Evolutionary conservation across 1,284 basidiomycete species (phyloP).

Genomic region (Ceratobasidium sp.): DNA sequence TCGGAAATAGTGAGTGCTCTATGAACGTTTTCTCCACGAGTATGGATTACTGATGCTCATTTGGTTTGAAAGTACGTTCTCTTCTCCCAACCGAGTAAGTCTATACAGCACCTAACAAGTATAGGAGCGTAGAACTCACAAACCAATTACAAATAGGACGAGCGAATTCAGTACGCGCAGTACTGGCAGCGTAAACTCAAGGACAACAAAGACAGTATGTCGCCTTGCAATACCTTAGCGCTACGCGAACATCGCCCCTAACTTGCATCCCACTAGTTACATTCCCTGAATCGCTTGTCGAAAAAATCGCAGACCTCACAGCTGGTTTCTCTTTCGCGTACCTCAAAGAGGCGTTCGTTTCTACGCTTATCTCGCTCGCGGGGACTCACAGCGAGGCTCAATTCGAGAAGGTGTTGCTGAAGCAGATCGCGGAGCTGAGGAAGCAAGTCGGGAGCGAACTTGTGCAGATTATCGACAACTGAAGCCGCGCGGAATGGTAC

Average conservation of each 20-base stretch:
- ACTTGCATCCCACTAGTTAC: slow-evolving; percentile 55
- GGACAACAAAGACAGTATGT: slow-evolving; percentile 57
- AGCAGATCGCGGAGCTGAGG: slow-evolving; percentile 67
- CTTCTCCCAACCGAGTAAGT: slow-evolving; percentile 63
- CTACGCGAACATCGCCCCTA: background rate
- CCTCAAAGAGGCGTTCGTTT: slow-evolving; percentile 82
- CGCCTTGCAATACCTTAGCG: background rate
- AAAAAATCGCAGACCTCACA: slow-evolving; percentile 69
- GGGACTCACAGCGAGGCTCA: slow-evolving; percentile 57
- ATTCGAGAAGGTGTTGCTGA: slow-evolving; percentile 64
- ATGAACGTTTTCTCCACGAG: background rate
- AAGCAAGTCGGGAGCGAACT: slow-evolving; percentile 63
- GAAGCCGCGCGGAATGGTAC: too few species aligned
- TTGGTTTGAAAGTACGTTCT: slow-evolving; percentile 53
- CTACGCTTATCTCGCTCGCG: slow-evolving; percentile 68
- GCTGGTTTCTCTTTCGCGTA: slow-evolving; percentile 81
- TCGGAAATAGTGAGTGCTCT: slow-evolving; percentile 74
- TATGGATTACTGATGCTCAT: background rate
- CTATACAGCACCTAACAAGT: background rate
- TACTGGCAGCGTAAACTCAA: slow-evolving; percentile 83
- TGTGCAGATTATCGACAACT: too few species aligned
- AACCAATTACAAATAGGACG: slow-evolving; percentile 53
- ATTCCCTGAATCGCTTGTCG: slow-evolving; percentile 71
- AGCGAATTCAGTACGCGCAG: slow-evolving; percentile 70
- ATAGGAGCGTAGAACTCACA: background rate